phyloP scores from a whole-genome alignment of 106 monocot species.

The Posidonia australis region DNA sequence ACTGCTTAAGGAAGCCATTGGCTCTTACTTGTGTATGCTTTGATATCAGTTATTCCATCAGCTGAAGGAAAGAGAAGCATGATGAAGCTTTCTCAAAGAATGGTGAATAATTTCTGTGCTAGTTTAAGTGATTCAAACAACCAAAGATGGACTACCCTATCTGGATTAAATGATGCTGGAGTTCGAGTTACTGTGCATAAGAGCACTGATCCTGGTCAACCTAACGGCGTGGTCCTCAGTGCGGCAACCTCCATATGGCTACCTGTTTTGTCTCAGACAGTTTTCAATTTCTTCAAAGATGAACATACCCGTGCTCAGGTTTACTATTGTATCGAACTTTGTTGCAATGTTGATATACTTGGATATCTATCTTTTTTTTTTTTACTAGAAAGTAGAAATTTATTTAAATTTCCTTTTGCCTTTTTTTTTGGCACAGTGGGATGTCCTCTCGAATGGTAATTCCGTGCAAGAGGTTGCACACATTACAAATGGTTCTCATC shows the following conservation, averaged over 20 bases:
- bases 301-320: constrained; percentile 70
- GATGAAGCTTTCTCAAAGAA: constrained; percentile 68
- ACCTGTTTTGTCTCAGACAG: constrained; percentile 48
- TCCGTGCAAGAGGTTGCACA: constrained; percentile 70
- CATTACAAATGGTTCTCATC: constrained; percentile 53
- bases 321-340: background rate
- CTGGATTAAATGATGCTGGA: constrained; percentile 56
- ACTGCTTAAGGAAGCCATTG: background rate
- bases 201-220: constrained; percentile 51
- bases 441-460: constrained; percentile 74
- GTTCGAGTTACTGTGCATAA: constrained; percentile 63
- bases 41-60: constrained; percentile 23
- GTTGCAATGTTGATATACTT: no score
- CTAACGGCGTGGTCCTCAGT: constrained; percentile 64
- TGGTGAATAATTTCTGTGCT: constrained; percentile 51
- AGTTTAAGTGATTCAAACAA: constrained; percentile 30
- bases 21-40: background rate
- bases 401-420: background rate
- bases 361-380: no score
- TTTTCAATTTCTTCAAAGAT: constrained; percentile 84
- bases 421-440: constrained; percentile 44
- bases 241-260: constrained; percentile 79
- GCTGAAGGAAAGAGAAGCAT: constrained; percentile 49
- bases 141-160: constrained; percentile 56
- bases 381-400: no score